These are phyloP conservation scores for Backusella psychrophila DNA, from an alignment of 192 early-diverging fungal species.

Conservation along the genomic window DNA sequence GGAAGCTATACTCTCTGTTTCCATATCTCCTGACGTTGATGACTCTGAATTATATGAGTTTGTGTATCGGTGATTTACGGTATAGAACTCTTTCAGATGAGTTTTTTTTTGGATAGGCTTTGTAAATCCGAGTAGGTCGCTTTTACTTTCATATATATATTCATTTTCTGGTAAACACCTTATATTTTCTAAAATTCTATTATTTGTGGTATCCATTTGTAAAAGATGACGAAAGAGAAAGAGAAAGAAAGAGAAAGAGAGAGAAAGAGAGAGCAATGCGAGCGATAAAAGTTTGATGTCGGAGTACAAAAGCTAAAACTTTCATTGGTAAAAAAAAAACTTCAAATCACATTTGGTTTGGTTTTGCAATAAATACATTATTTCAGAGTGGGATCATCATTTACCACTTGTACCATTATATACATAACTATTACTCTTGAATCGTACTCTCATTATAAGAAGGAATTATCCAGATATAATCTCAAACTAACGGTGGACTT, in stretches of 20 bases:
- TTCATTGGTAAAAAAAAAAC: not conserved
- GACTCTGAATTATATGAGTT: not conserved
- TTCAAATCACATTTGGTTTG: not conserved
- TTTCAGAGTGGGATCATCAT: too few species aligned
- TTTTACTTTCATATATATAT: not conserved
- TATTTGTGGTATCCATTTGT: not conserved
- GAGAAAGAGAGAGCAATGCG: not conserved
- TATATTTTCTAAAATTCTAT: not conserved
- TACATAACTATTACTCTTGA: too few species aligned
- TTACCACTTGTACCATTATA: too few species aligned
- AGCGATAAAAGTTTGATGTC: not conserved
- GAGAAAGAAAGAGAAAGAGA: not conserved
- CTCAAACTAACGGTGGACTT: too few species aligned
- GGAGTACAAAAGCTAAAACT: not conserved
- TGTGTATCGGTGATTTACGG: not conserved
- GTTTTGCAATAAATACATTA: not conserved
- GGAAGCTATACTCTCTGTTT: not conserved
- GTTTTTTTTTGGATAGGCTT: not conserved
- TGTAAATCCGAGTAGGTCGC: not conserved
- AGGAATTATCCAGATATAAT: too few species aligned
- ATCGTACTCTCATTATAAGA: too few species aligned
- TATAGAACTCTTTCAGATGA: not conserved
- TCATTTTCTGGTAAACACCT: not conserved
- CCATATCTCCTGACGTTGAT: not conserved
- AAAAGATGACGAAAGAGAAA: not conserved